Conservation (phyloP, 495 filamentous ascomycete species). For the Annulohypoxylon stygium region DNA sequence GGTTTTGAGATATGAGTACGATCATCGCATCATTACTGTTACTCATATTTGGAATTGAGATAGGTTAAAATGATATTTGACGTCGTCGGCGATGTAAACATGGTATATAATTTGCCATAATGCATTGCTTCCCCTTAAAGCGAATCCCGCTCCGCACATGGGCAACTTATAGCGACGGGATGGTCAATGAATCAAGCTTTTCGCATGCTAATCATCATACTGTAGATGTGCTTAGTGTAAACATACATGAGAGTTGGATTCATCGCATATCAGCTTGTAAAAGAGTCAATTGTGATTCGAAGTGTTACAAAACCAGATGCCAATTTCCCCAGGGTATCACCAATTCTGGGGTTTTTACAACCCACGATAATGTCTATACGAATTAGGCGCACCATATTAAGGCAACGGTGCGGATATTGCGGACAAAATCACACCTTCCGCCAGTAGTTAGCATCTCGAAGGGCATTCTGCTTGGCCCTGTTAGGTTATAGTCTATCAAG, state of each 20-base stretch:
- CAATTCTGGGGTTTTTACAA: constrained; percentile 14
- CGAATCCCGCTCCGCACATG: background rate
- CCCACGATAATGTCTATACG: constrained; percentile 18
- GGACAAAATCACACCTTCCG: constrained; percentile 41
- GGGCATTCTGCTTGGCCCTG: constrained; percentile 34
- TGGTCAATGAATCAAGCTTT: background rate
- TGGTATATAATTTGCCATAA: background rate
- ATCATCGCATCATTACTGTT: background rate
- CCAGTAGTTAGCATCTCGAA: constrained; percentile 38
- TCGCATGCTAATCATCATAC: background rate
- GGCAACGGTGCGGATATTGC: background rate
- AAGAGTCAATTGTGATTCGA: constrained; percentile 17
- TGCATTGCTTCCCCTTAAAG: background rate
- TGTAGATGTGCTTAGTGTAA: constrained; percentile 39
- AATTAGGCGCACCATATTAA: background rate
- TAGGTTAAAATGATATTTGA: background rate
- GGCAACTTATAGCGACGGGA: background rate
- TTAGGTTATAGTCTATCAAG: constrained; percentile 9
- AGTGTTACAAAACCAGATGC: constrained; percentile 3
- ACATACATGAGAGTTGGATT: constrained; percentile 16
- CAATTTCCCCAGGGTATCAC: background rate
- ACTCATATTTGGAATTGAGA: constrained; percentile 22
- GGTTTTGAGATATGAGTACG: background rate
- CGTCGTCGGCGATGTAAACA: constrained; percentile 10
- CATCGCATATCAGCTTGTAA: constrained; percentile 10